Evolutionary conservation across 768 basidiomycete species (phyloP).

Genomic region (Candolleomyces aberdarensis): DNA sequence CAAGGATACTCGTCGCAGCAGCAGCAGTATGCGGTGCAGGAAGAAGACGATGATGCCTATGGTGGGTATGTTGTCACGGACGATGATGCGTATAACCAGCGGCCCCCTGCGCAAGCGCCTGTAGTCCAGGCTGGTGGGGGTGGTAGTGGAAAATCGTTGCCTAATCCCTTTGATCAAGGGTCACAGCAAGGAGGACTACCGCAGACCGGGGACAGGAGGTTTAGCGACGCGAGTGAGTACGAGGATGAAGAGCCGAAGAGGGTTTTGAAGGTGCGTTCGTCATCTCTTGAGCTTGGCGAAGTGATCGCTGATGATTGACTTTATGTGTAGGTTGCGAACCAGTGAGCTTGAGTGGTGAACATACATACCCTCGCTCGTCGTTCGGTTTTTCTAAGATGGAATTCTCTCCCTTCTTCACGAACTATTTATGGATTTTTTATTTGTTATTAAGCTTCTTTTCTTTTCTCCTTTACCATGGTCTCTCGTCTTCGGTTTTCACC

Average conservation of each 20-base stretch:
- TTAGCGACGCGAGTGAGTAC: constrained; percentile 15
- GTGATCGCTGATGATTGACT: no score
- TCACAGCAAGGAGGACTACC: constrained; percentile 2
- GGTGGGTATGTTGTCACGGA: no score
- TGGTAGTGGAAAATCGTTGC: neutral
- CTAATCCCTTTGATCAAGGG: constrained; percentile 18
- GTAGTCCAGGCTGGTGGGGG: neutral
- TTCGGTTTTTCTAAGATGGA: no score
- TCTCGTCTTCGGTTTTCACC: no score
- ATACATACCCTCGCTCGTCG: no score
- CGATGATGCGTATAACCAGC: neutral
- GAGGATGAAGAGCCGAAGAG: constrained; percentile 24
- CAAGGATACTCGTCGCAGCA: neutral
- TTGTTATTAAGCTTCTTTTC: no score
- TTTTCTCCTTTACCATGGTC: no score
- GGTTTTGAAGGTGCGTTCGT: constrained; percentile 30
- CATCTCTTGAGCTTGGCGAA: neutral
- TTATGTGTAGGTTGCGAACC: no score
- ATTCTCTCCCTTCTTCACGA: no score
- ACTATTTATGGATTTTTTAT: no score
- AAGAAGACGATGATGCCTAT: no score
- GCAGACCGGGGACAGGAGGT: neutral
- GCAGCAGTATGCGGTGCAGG: neutral
- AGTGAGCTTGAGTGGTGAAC: no score
- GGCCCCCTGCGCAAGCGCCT: neutral